Conservation (phyloP, 768 basidiomycete genomes). For the Pisolithus marmoratus region DNA sequence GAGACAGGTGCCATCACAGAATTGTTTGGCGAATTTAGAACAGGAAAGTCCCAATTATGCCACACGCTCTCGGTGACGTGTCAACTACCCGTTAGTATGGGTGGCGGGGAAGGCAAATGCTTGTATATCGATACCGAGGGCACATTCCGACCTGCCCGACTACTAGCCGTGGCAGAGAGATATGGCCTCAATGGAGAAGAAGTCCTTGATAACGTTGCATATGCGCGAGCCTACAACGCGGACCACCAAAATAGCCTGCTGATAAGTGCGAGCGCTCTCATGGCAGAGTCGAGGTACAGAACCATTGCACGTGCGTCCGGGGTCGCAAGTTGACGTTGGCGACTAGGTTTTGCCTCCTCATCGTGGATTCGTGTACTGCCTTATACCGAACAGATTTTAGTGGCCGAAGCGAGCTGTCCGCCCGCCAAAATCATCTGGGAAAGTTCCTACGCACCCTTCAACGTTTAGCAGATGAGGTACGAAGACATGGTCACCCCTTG, state of each 20-base stretch:
- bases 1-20: slow-evolving; percentile 99
- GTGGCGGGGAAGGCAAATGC: slow-evolving; percentile 98
- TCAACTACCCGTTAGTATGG: slow-evolving; percentile 95
- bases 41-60: slow-evolving; percentile 97
- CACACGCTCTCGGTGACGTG: slow-evolving; percentile 98
- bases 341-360: slow-evolving; percentile 85
- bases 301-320: slow-evolving; percentile 15
- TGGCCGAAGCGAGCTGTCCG: slow-evolving; percentile 92
- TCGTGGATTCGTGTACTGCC: slow-evolving; percentile 95
- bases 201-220: slow-evolving; percentile 96
- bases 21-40: slow-evolving; percentile 96
- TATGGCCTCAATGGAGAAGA: slow-evolving; percentile 98
- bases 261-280: slow-evolving; percentile 91
- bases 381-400: slow-evolving; percentile 94
- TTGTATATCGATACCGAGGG: slow-evolving; percentile 99
- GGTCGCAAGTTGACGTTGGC: slow-evolving; percentile 5
- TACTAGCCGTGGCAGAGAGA: slow-evolving; percentile 91
- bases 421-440: slow-evolving; percentile 91
- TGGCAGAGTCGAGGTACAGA: slow-evolving; percentile 92
- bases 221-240: slow-evolving; percentile 97
- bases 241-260: slow-evolving; percentile 92
- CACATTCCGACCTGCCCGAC: slow-evolving; percentile 93
- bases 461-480: slow-evolving; percentile 92
- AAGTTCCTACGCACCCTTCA: slow-evolving; percentile 92
- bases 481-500: slow-evolving; percentile 15